phyloP scores from a whole-genome alignment of 495 filamentous ascomycete species.

The Neurospora sp. region DNA sequence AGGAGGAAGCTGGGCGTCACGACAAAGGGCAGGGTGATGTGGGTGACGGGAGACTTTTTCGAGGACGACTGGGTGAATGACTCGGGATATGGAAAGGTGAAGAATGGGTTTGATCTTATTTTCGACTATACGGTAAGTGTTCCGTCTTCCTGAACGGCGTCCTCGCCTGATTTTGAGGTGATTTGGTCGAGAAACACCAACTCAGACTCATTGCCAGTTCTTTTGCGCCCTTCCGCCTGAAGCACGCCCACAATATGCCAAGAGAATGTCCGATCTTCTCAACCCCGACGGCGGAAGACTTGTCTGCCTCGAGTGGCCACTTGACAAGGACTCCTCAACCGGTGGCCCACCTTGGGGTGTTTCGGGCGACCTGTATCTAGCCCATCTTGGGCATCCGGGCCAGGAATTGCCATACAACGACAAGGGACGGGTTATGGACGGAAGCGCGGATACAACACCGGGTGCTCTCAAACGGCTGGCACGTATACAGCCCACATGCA shows the following conservation, averaged over 20 bases:
- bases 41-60: constrained; percentile 66
- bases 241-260: constrained; percentile 60
- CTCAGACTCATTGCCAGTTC: constrained; percentile 42
- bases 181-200: constrained; percentile 2
- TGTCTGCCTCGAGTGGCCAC: constrained; percentile 75
- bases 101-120: constrained; percentile 59
- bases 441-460: constrained; percentile 15
- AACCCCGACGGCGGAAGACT: constrained; percentile 50
- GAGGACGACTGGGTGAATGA: constrained; percentile 38
- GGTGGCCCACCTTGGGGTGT: constrained; percentile 64
- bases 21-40: constrained; percentile 46
- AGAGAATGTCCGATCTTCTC: constrained; percentile 54
- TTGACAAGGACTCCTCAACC: constrained; percentile 50
- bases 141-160: background rate
- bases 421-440: constrained; percentile 37
- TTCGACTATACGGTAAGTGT: constrained; percentile 72
- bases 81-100: constrained; percentile 10
- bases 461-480: constrained; percentile 48
- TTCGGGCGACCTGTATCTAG: constrained; percentile 52
- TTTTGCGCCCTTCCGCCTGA: constrained; percentile 63
- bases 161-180: background rate
- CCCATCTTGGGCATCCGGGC: constrained; percentile 56
- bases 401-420: constrained; percentile 51
- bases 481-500: constrained; percentile 57
- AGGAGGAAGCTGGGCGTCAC: constrained; percentile 24